A percentile compares a stretch with the other conserved stretches of the same genome.
Evolutionary conservation across 805 yeast species (phyloP).

Genomic region (Lipomyces sp.): DNA sequence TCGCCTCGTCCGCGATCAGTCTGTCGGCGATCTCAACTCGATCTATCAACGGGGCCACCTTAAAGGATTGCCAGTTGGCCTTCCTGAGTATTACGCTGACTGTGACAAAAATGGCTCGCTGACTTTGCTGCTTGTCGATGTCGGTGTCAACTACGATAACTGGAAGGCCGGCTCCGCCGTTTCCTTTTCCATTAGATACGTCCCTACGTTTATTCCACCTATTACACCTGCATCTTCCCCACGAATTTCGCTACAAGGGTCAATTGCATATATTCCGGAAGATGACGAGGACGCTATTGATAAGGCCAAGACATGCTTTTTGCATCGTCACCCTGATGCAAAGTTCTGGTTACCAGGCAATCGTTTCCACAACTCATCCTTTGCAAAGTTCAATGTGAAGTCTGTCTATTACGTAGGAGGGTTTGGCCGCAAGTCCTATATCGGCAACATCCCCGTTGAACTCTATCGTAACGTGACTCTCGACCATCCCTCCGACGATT

Average conservation of each 20-base stretch:
- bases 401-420: conserved; percentile 76
- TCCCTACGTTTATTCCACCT: conserved; percentile 14
- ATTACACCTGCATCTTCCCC: conserved; percentile 70
- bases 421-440: conserved; percentile 77
- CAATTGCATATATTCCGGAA: conserved; percentile 50
- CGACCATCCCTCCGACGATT: conserved; percentile 9
- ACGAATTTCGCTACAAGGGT: conserved; percentile 67
- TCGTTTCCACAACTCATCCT: conserved; percentile 64
- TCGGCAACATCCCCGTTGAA: conserved; percentile 67
- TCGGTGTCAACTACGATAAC: conserved; percentile 58
- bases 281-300: conserved; percentile 48
- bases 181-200: conserved; percentile 27
- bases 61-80: conserved; percentile 63
- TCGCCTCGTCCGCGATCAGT: conserved; percentile 61
- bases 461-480: conserved; percentile 52
- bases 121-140: conserved; percentile 65
- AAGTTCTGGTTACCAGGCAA: conserved; percentile 72
- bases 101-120: conserved; percentile 68
- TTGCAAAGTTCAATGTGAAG: conserved; percentile 67
- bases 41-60: conserved; percentile 49
- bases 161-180: conserved; percentile 34
- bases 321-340: conserved; percentile 70
- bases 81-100: conserved; percentile 75
- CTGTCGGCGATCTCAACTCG: conserved; percentile 64
- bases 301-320: conserved; percentile 55